Evolutionary conservation across 2,329 filamentous ascomycete genomes (phyloP), one percentile per base, ranked within the genome.

Genomic region (Alternaria brassicae): DNA sequence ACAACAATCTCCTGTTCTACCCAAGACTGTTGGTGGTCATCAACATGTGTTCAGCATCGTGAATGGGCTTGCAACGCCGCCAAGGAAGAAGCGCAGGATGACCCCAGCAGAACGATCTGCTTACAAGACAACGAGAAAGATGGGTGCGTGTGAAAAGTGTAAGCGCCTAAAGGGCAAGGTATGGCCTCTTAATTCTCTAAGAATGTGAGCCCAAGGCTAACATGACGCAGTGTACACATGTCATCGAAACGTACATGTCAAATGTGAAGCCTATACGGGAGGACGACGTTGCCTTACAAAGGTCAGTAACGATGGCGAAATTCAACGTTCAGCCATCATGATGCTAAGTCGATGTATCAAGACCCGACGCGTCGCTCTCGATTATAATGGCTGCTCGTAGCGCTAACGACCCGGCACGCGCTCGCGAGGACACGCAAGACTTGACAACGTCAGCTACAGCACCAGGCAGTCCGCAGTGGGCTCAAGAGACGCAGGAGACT

Each of bases 41-140:
- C 63, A 69, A 30, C 58, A 73, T 32, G 71, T 74, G 2, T 75
- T 73, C 45, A 72, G 60, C 52, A 56, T 64, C 10, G 42, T 53
- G 8, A 63, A 75, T 56, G 68, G 69, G 1, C 59, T 54, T 28
- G 40, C 61, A 6, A 41, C 64, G 60, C 63, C 66, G 25, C 67
- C 62, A 3, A 74, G 67, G 41, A 72, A 61, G 4, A 73, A 70
- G 36, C 62, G 69, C 28, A 71, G 64, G 42, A 75, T 75, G 72
- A 72, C 70, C 1, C 12, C 51, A 1, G 54, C 69, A 39, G 72
- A 75, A 48, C 65, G 63, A 15, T 44, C 34, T 2, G 65, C 61
- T 1, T 75, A 75, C 56, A 73, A 68, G 41, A 56, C 66, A 17
- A 74, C 65, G 2, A 65, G 72, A 41, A 68, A 65, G 40, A 39